Evolutionary conservation across 225 moss, liverwort and hornwort genomes (phyloP).

Genomic region (Polytrichum formosum): DNA sequence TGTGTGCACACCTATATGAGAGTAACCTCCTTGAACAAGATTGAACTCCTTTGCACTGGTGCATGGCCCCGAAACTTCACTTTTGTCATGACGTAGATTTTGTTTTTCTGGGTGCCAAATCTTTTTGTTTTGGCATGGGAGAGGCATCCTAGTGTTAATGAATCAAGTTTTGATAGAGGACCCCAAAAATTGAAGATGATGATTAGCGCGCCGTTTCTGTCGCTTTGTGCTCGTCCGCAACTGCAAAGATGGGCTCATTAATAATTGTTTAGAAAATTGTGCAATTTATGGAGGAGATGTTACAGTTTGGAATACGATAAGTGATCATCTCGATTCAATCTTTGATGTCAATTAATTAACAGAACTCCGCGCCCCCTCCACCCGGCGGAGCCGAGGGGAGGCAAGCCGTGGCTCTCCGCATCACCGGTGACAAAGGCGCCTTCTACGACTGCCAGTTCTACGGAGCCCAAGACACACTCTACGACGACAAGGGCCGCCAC

Average conservation of each 20-base stretch:
- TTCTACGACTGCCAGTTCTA: slow-evolving; percentile 60
- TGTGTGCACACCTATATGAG: too few relatives aligned
- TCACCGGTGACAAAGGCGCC: slow-evolving; percentile 59
- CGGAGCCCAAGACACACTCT: slow-evolving; percentile 73
- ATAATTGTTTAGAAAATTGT: background rate
- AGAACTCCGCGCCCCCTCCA: slow-evolving; percentile 82
- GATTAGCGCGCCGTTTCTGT: too few relatives aligned
- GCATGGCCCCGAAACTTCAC: too few relatives aligned
- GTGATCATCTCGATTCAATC: background rate
- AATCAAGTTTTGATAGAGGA: too few relatives aligned
- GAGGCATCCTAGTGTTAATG: too few relatives aligned
- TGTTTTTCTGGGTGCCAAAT: too few relatives aligned
- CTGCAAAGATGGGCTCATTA: background rate
- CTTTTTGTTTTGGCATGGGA: too few relatives aligned
- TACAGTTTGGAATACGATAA: background rate
- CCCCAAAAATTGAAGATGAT: too few relatives aligned
- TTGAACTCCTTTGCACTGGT: too few relatives aligned
- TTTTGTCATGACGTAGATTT: too few relatives aligned
- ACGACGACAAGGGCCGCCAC: slow-evolving; percentile 58
- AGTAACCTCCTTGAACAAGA: too few relatives aligned
- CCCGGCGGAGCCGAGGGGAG: slow-evolving; percentile 32
- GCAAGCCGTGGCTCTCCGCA: slow-evolving; percentile 70
- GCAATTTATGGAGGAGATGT: background rate
- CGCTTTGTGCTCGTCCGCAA: too few relatives aligned
- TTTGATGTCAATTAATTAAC: background rate